Percentiles rank a stretch among this genome's conserved stretches.
These are phyloP conservation scores for Rhodotorula sp. DNA, from an alignment of 1,284 basidiomycete species.

Conservation along the genomic window DNA sequence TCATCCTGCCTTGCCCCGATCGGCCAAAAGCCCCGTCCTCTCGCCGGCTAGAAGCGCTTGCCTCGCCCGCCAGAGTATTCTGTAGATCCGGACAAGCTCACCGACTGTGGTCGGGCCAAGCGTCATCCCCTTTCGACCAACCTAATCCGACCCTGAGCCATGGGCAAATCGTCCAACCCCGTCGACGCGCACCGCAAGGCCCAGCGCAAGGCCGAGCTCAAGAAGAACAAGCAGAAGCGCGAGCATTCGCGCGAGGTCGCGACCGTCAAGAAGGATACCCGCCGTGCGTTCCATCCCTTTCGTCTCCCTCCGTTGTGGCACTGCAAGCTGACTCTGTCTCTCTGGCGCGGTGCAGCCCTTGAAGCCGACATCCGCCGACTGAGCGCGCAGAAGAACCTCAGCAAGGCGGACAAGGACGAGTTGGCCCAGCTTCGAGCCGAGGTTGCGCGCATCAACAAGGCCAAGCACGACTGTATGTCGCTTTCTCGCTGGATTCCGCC, in stretches of 20 bases:
- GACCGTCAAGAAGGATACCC: conserved; percentile 43
- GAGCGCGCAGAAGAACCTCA: conserved; percentile 29
- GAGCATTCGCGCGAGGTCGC: conserved; percentile 45
- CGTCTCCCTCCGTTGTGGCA: neutral
- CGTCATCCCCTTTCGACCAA: neutral
- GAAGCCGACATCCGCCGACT: conserved; percentile 42
- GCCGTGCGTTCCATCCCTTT: conserved; percentile 15
- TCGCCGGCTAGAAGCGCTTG: no score
- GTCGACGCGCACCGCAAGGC: conserved; percentile 51
- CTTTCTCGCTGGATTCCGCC: no score
- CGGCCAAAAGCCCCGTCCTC: no score
- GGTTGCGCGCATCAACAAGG: conserved; percentile 71
- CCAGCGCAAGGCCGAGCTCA: conserved; percentile 48
- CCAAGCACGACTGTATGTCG: conserved; percentile 70
- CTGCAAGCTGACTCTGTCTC: neutral
- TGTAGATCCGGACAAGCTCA: no score
- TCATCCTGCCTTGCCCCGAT: no score
- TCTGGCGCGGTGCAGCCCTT: conserved; percentile 18
- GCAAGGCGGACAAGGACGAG: conserved; percentile 51
- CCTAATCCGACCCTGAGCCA: conserved; percentile 1
- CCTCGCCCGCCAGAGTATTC: no score
- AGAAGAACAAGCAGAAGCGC: conserved; percentile 48
- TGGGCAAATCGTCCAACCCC: conserved; percentile 46
- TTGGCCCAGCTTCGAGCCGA: conserved; percentile 71
- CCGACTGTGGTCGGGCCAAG: neutral